Evolutionary conservation across 208 protist genomes (phyloP), one percentile per base, ranked within the genome.

Genomic region (Lotmaria passim): DNA sequence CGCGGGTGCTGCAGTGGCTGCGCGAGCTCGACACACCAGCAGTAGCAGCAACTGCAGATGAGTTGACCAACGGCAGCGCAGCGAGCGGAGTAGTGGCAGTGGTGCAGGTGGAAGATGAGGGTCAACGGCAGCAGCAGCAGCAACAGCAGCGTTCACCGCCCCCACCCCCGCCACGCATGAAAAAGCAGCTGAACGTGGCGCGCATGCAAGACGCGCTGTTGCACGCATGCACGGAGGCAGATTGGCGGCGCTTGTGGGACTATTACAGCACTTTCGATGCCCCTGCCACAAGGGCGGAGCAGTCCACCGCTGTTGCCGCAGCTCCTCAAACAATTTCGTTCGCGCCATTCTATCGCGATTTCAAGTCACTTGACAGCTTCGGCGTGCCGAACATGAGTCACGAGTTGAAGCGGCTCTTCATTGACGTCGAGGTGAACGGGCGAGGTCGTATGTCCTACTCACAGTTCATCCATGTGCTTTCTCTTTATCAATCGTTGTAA

Each of bases 321-420:
- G n/a, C 56, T 14, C 11, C 14, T 23, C 21, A 56, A 11, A 75
- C 65, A n/a, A 85, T 79, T 48, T 36, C 77, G 36, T 69, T 69
- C 21, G 60, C 63, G 5, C 43, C 65, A 19, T 87, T 93, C 24
- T 70, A 81, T 33, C 61, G 61, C 19, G 87, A 93, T 52, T 84
- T 93, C 67, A 75, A 78, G 34, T 61, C 44, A 3, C 67, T 93
- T 21, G 87, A 90, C 33, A 86, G 24, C 52, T 82, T 87, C 59
- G 87, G 87, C 21, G 75, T 82, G n/a, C 87, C 84, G n/a, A 69
- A 79, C 38, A 50, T 73, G 21, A 82, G 69, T 36, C 56, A 78
- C 33, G 67, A 75, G 43, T 30, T 87, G 39, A 76, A 79, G 60
- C 69, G 55, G 24, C 57, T 90, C 14, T 90, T 90, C 53, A 59